Evolutionary conservation across 805 yeast species (phyloP).

Genomic region (Yarrowia deformans): DNA sequence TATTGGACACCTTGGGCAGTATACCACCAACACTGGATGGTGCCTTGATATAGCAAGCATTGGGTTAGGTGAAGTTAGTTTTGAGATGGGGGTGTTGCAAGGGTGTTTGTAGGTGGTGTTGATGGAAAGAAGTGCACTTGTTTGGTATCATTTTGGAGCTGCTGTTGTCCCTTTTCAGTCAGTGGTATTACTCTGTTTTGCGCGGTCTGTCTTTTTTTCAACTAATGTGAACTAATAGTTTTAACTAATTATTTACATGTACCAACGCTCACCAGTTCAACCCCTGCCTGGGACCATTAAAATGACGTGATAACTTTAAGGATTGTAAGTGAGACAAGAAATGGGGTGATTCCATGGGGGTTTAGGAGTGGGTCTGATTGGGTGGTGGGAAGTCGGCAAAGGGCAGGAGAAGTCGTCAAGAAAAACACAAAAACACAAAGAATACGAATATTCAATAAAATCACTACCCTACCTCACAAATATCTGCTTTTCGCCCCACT

Average conservation of each 20-base stretch:
- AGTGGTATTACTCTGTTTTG: neutral
- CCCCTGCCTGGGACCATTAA: neutral
- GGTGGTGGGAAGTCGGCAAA: neutral
- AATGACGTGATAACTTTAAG: constrained; percentile 25
- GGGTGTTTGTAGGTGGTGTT: no score
- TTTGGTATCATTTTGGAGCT: neutral
- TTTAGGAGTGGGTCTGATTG: neutral
- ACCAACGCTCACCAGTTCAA: neutral
- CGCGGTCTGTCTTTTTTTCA: no score
- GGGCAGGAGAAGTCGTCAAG: accelerated
- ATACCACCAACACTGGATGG: neutral
- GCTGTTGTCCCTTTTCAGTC: neutral
- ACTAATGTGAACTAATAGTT: neutral
- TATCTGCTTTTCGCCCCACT: neutral
- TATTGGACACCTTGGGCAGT: neutral
- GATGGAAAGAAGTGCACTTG: neutral
- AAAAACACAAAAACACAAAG: neutral
- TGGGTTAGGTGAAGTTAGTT: constrained; percentile 33
- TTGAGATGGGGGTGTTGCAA: neutral
- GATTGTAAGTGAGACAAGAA: constrained; percentile 20
- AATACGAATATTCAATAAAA: no score
- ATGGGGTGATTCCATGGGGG: constrained; percentile 16
- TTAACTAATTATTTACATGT: neutral
- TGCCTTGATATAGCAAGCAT: constrained; percentile 29
- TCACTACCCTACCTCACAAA: neutral